A percentile compares a stretch with the other conserved stretches of the same genome.
Evolutionary conservation across 139 green algal genomes (phyloP).

Genomic region (Chlamydomonas eustigma): DNA sequence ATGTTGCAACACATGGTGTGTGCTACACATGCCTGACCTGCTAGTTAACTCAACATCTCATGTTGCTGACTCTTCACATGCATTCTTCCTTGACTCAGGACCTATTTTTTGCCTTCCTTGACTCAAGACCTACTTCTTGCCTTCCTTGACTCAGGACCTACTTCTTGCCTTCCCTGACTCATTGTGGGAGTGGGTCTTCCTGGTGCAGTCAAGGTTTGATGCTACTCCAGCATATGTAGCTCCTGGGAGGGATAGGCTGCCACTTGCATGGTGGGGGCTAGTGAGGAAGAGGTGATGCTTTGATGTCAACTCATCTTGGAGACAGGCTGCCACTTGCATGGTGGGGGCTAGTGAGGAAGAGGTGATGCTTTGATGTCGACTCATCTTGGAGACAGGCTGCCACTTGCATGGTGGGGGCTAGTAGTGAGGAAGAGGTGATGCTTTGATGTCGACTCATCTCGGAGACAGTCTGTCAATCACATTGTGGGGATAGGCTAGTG

Average conservation of each 20-base stretch:
- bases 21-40: too few relatives aligned
- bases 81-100: background rate
- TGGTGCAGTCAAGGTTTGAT: background rate
- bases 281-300: background rate
- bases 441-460: background rate
- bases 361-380: background rate
- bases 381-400: background rate
- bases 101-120: background rate
- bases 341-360: background rate
- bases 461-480: background rate
- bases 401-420: background rate
- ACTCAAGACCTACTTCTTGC: background rate
- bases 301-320: background rate
- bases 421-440: background rate
- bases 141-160: background rate
- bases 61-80: too few relatives aligned
- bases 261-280: background rate
- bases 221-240: background rate
- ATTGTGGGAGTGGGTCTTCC: background rate
- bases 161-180: background rate
- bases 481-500: background rate
- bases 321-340: background rate
- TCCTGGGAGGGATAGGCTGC: background rate
- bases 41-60: too few relatives aligned
- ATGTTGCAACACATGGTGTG: too few relatives aligned